phyloP scores from a whole-genome alignment of 495 filamentous ascomycete species.

The Penicillium egyptiacum region DNA sequence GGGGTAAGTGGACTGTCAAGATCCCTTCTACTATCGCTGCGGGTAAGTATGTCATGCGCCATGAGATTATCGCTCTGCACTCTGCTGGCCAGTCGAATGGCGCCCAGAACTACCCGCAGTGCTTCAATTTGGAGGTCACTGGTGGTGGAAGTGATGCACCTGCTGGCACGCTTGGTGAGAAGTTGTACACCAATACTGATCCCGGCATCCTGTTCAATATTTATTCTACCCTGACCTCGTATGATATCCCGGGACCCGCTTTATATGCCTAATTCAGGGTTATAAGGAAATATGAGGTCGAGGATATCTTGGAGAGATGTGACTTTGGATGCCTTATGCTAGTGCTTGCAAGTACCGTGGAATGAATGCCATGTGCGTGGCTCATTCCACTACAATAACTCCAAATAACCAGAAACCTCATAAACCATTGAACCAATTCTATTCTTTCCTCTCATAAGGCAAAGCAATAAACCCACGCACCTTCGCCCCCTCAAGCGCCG shows the following conservation, averaged over 20 bases:
- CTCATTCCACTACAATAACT: neutral
- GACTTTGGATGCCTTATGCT: neutral
- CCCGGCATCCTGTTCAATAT: conserved; percentile 63
- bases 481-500: conserved; percentile 29
- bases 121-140: conserved; percentile 68
- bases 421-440: neutral
- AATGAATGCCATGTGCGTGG: neutral
- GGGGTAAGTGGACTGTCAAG: conserved; percentile 62
- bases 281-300: too few relatives aligned
- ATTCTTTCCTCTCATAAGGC: conserved; percentile 34
- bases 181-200: conserved; percentile 58
- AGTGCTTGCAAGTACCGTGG: neutral
- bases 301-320: neutral
- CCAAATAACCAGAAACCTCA: neutral
- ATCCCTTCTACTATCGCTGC: conserved; percentile 61
- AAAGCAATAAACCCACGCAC: conserved; percentile 44
- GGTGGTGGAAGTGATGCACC: conserved; percentile 58
- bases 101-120: conserved; percentile 75
- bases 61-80: conserved; percentile 77
- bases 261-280: conserved; percentile 25
- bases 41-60: conserved; percentile 73
- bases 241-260: conserved; percentile 54
- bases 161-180: conserved; percentile 54
- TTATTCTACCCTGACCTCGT: conserved; percentile 47
- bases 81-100: conserved; percentile 53